Conservation (phyloP, 2,329 filamentous ascomycete genomes). For the Microsporum canis region DNA sequence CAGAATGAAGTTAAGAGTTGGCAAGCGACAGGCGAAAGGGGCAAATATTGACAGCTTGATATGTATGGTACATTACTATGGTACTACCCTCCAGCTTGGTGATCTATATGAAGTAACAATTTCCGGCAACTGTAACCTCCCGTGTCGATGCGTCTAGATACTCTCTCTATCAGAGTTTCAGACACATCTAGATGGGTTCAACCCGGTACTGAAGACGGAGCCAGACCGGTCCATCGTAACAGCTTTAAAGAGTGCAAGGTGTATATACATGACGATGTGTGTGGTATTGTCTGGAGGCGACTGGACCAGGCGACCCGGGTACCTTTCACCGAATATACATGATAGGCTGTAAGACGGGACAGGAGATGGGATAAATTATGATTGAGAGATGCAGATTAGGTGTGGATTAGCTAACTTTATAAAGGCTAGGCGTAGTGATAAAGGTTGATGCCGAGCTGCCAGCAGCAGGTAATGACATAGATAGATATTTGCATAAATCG, state of each 20-base stretch:
- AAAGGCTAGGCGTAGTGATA: not conserved
- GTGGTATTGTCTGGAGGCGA: too few species aligned
- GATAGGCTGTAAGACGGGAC: not conserved
- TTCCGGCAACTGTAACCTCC: too few species aligned
- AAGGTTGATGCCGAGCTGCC: not conserved
- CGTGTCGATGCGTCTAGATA: not conserved
- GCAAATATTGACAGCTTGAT: not conserved
- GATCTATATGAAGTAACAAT: too few species aligned
- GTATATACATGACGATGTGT: too few species aligned
- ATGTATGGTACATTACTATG: too few species aligned
- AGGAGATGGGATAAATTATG: too few species aligned
- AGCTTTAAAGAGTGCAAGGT: not conserved
- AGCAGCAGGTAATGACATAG: not conserved
- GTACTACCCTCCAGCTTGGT: too few species aligned
- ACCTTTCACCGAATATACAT: too few species aligned
- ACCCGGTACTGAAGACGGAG: not conserved
- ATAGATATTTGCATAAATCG: too few species aligned
- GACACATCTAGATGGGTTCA: not conserved
- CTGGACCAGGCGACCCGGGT: too few species aligned
- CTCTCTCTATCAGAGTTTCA: not conserved
- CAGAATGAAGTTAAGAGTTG: not conserved
- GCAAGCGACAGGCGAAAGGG: not conserved
- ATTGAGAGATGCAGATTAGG: too few species aligned
- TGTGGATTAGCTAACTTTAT: not conserved
- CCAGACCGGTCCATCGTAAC: not conserved